phyloP scores from a whole-genome alignment of 176 grass and related monocot species.

The Dendrocalamus sinicus region DNA sequence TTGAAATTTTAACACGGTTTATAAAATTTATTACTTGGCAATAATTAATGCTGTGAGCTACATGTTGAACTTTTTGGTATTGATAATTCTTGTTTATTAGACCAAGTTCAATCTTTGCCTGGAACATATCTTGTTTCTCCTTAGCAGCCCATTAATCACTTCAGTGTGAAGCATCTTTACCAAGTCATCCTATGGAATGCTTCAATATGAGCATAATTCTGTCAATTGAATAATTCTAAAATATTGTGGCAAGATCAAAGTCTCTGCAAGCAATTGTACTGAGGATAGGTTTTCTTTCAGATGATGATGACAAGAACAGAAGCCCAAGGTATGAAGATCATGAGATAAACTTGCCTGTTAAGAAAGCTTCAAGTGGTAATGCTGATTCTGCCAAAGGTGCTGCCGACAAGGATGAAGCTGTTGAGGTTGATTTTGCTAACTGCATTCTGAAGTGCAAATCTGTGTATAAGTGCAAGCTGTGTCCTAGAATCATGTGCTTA shows the following conservation, averaged over 20 bases:
- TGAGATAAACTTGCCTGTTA: conserved; percentile 37
- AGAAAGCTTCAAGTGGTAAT: conserved; percentile 37
- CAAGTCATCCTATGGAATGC: neutral
- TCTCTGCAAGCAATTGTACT: neutral
- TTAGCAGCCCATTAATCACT: neutral
- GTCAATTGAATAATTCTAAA: neutral
- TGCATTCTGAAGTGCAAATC: conserved; percentile 88
- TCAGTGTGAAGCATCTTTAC: neutral
- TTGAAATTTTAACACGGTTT: neutral
- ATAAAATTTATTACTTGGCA: neutral
- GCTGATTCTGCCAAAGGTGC: conserved; percentile 36
- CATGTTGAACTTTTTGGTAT: neutral
- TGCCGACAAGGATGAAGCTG: conserved; percentile 40
- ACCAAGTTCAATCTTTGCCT: neutral
- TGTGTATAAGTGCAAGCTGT: conserved; percentile 88
- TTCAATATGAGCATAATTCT: neutral
- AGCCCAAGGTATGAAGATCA: conserved; percentile 22
- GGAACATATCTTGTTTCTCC: neutral
- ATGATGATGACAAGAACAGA: conserved; percentile 56
- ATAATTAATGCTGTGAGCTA: neutral
- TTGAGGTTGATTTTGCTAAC: conserved; percentile 54
- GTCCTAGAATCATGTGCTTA: conserved; percentile 88
- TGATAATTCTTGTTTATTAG: neutral
- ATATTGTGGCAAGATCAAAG: neutral
- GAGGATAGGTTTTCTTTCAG: conserved; percentile 47